These are phyloP conservation scores for Penicillium alfredii DNA, from an alignment of 495 filamentous ascomycete genomes.

Conservation along the genomic window DNA sequence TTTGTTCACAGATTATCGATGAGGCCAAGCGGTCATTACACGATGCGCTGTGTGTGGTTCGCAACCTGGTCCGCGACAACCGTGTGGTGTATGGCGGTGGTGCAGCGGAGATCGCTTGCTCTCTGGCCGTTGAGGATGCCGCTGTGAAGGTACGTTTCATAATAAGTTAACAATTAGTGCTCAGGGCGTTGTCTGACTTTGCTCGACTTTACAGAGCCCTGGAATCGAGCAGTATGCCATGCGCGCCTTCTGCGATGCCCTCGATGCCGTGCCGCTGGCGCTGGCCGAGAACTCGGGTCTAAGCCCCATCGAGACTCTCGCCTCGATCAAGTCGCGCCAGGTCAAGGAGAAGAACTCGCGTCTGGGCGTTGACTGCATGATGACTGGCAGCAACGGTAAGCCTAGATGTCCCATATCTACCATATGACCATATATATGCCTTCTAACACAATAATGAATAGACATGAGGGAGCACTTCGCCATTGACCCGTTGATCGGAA, in stretches of 20 bases:
- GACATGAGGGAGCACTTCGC: constrained; percentile 97
- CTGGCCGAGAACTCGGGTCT: constrained; percentile 95
- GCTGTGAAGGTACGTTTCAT: constrained; percentile 63
- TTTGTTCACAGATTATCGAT: constrained; percentile 74
- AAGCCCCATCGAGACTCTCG: constrained; percentile 91
- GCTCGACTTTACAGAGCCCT: constrained; percentile 53
- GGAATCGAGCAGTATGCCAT: constrained; percentile 98
- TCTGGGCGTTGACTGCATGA: constrained; percentile 97
- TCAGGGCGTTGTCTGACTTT: constrained; percentile 8
- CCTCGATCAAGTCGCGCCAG: constrained; percentile 91
- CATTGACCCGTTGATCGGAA: constrained; percentile 95
- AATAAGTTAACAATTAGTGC: neutral
- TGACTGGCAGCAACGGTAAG: constrained; percentile 78
- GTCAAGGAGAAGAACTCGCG: constrained; percentile 80
- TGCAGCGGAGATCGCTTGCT: constrained; percentile 96
- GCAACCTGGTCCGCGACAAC: constrained; percentile 93
- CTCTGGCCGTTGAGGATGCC: constrained; percentile 89
- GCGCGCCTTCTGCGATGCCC: constrained; percentile 92
- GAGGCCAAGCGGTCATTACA: constrained; percentile 97
- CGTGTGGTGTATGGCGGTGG: constrained; percentile 98
- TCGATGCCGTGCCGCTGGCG: constrained; percentile 93
- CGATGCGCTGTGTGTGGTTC: constrained; percentile 95
- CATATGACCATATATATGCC: no score
- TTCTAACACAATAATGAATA: constrained; percentile 26
- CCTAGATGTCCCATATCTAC: no score